Evolutionary conservation across 2,329 filamentous ascomycete species (phyloP).

Genomic region (Ophiocordyceps robertsii): DNA sequence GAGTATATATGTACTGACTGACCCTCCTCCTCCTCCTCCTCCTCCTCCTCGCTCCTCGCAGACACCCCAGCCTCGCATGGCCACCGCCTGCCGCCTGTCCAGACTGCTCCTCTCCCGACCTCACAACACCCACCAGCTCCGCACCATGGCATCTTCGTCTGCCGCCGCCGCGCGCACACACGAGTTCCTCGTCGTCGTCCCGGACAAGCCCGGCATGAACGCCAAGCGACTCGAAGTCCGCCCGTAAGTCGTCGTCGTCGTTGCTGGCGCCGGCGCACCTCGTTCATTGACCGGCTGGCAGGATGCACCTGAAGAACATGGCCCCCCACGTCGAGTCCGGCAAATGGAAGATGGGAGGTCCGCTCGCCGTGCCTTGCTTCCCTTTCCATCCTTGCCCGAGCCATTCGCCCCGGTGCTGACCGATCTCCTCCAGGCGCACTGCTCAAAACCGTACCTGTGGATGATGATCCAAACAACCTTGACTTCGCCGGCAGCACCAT

Average conservation of each 20-base stretch:
- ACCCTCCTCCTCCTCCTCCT: too few relatives aligned
- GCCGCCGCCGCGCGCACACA: conserved; percentile 22
- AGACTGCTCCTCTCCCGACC: not conserved
- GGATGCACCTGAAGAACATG: conserved; percentile 42
- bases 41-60: too few relatives aligned
- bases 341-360: conserved; percentile 52
- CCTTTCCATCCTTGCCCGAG: not conserved
- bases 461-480: conserved; percentile 41
- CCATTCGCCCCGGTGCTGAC: not conserved
- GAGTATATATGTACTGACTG: too few relatives aligned
- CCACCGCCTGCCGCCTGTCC: not conserved
- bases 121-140: conserved; percentile 1
- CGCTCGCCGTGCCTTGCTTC: conserved; percentile 1
- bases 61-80: not conserved
- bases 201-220: conserved; percentile 47
- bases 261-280: not conserved
- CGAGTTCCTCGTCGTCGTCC: conserved; percentile 58
- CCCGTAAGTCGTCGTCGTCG: conserved; percentile 26
- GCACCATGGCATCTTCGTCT: conserved; percentile 16
- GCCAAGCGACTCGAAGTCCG: conserved; percentile 50
- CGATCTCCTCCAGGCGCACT: conserved; percentile 43
- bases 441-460: conserved; percentile 50
- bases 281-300: not conserved
- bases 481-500: conserved; percentile 66
- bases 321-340: conserved; percentile 39